Conservation (phyloP, 1,284 basidiomycete species). For the Xerocomus minutiporus region DNA sequence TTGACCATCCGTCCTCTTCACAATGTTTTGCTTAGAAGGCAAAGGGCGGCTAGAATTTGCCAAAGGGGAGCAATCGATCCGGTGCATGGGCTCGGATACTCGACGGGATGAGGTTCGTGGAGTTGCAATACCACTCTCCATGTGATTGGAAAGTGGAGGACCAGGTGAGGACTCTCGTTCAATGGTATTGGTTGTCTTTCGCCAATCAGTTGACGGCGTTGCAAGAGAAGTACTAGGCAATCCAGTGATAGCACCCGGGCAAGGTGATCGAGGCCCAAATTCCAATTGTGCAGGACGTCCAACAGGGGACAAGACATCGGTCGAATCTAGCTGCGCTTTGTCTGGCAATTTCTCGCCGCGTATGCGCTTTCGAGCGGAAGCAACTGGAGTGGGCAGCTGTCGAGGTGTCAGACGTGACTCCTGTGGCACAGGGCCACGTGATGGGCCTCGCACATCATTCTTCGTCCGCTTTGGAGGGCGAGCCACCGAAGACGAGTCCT, state of each 20-base stretch:
- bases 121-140: constrained; percentile 12
- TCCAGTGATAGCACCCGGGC: neutral
- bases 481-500: constrained; percentile 2
- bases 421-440: neutral
- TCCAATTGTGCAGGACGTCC: constrained; percentile 2
- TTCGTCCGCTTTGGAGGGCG: constrained; percentile 22
- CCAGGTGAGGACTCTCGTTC: neutral
- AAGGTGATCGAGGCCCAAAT: neutral
- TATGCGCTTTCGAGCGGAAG: constrained; percentile 19
- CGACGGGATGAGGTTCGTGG: constrained; percentile 16
- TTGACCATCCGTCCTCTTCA: constrained; percentile 3
- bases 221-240: constrained; percentile 5
- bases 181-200: neutral
- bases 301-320: neutral
- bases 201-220: constrained; percentile 5
- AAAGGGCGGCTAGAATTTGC: neutral
- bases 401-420: constrained; percentile 2
- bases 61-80: constrained; percentile 3
- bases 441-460: neutral
- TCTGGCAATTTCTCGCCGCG: neutral
- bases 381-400: constrained; percentile 25
- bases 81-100: neutral
- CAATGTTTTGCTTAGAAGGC: neutral
- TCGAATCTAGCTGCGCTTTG: neutral
- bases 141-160: neutral